phyloP scores from a whole-genome alignment of 495 filamentous ascomycete species.

The Podospora conica region DNA sequence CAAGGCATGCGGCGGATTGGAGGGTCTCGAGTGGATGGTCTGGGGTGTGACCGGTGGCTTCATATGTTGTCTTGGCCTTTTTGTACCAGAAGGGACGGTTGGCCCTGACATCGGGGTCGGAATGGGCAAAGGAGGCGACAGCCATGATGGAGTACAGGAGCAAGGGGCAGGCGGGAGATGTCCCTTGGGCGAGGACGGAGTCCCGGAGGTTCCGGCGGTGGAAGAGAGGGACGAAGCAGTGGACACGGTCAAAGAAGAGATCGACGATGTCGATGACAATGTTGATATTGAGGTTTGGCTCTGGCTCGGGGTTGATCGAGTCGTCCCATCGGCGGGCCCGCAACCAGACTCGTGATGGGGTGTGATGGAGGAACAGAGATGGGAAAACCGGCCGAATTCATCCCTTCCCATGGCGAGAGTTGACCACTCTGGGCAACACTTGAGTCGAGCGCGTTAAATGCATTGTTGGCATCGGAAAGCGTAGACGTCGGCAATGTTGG shows the following conservation, averaged over 20 bases:
- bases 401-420: background rate
- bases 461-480: background rate
- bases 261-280: background rate
- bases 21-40: constrained; percentile 4
- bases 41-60: constrained; percentile 1
- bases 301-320: background rate
- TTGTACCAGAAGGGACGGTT: background rate
- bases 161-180: background rate
- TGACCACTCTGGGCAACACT: background rate
- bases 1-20: background rate
- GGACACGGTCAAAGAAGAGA: constrained; percentile 5
- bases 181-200: background rate
- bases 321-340: background rate
- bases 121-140: background rate
- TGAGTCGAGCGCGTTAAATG: background rate
- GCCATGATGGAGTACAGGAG: background rate
- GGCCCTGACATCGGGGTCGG: constrained; percentile 1
- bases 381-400: background rate
- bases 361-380: background rate
- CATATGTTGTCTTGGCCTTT: background rate
- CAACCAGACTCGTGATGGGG: background rate
- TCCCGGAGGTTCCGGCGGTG: background rate
- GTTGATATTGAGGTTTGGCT: background rate
- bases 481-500: background rate
- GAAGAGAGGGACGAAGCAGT: constrained; percentile 2